Evolutionary conservation across 306 rosid genomes (phyloP).

Genomic region (Cucurbita argyrosperma): DNA sequence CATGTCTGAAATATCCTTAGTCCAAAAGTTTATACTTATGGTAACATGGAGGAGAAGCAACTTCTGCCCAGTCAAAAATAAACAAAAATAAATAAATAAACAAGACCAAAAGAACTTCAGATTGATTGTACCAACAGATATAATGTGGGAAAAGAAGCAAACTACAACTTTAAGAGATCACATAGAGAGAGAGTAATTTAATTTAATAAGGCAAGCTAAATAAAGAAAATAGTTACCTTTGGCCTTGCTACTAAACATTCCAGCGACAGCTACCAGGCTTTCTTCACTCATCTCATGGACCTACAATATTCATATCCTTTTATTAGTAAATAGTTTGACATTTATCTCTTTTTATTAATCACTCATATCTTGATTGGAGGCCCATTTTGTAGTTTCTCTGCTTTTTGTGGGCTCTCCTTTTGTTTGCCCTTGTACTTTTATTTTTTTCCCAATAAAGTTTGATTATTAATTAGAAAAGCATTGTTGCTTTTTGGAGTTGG

Average conservation of each 20-base stretch:
- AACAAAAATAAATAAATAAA: neutral
- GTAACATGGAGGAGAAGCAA: neutral
- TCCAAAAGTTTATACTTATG: neutral
- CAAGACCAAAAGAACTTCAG: neutral
- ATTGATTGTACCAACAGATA: neutral
- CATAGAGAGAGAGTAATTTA: neutral
- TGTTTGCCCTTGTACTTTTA: neutral
- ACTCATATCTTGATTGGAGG: neutral
- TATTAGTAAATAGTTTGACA: slow-evolving; percentile 3
- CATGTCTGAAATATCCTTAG: neutral
- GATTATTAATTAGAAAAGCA: neutral
- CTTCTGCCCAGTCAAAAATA: neutral
- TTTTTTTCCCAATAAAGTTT: no score
- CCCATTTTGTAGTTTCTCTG: neutral
- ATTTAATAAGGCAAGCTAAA: neutral
- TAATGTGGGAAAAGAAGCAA: neutral
- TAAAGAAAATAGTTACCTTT: slow-evolving; percentile 47
- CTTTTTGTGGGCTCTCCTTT: neutral
- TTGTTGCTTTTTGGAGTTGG: neutral
- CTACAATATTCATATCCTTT: slow-evolving; percentile 22
- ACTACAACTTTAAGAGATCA: neutral
- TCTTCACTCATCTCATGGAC: slow-evolving; percentile 85
- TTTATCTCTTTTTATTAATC: neutral
- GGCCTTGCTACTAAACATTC: slow-evolving; percentile 99
- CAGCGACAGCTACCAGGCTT: slow-evolving; percentile 97